Evolutionary conservation across 345 rosid species (phyloP).

Genomic region (Geranium brycei): DNA sequence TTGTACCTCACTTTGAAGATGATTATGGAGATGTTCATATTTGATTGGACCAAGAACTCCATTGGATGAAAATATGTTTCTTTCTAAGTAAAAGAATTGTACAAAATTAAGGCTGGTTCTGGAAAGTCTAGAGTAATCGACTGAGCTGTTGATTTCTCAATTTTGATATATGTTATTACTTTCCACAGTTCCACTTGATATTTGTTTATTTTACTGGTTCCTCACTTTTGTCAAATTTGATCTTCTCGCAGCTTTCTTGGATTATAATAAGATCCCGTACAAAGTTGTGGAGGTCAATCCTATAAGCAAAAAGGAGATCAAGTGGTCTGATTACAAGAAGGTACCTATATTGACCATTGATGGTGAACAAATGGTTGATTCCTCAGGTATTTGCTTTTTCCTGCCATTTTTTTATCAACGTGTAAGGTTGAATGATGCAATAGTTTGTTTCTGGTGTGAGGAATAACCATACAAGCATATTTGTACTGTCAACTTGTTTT

Average conservation of each 20-base stretch:
- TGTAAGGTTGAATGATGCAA: neutral
- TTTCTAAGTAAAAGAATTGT: neutral
- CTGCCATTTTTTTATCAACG: neutral
- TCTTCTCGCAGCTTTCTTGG: slow-evolving; percentile 60
- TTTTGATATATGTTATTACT: neutral
- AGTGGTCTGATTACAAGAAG: slow-evolving; percentile 93
- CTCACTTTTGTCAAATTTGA: neutral
- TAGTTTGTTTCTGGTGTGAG: neutral
- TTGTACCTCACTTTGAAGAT: too few species aligned
- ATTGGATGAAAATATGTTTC: neutral
- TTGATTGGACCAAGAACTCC: too few species aligned
- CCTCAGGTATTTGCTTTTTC: slow-evolving; percentile 48
- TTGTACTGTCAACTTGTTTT: neutral
- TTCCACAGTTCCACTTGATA: neutral
- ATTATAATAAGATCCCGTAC: slow-evolving; percentile 70
- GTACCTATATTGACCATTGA: slow-evolving; percentile 76
- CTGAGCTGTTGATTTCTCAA: neutral
- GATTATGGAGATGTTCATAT: too few species aligned
- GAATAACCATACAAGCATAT: neutral
- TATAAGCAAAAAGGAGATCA: slow-evolving; percentile 75
- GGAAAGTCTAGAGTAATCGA: neutral
- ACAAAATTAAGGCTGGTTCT: neutral
- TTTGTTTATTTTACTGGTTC: neutral
- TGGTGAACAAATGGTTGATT: slow-evolving; percentile 78
- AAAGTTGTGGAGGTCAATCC: slow-evolving; percentile 91